Evolutionary conservation across 192 early-diverging fungal species (phyloP), one percentile per base, ranked within the genome.

Genomic region (Coemansia sp.): DNA sequence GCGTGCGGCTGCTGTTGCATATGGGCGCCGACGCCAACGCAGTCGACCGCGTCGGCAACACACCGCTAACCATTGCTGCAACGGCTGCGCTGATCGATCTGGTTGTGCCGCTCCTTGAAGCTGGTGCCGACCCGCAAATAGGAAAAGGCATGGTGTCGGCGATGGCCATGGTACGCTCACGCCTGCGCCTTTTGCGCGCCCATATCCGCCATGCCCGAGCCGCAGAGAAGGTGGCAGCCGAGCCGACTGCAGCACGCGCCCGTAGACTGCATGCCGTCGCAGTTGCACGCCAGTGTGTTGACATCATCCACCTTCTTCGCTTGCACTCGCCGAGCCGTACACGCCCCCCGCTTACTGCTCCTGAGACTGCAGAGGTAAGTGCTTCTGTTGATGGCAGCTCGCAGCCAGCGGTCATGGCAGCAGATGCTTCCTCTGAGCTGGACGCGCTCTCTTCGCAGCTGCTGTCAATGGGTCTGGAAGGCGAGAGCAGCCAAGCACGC

Each of bases 61-160:
- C 81, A 2, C 75, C 81, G 26, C 63, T 83, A 35, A 72, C 70
- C 21, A 29, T 81, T 28, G 79, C 79, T 0, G 72, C 79, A 15
- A 81, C 74, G 3, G 46, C 60, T 5, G 74, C 73, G 0, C 63
- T 64, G 21, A 39, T 68, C 28, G 67, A 75, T 18, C 35, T 72
- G 0, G 70, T 81, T 12, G n/a, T 75, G 3, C 45, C 61, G 21
- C 25, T 81, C 2, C 60, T 81, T 15, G 70, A 81, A 21, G 74
- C 60, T 42, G 70, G 79, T 10, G 79, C 79, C 13, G 79, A 81
- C 12, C 79, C 72, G 7, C 62, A 71, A 15, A 57, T 81, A 0
- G 79, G 73, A n/a, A 40, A 56, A 16, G 74, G 73, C 2, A 13
- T 70, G 8, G 49, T 66, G 4, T 69, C 73, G 28, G 73, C 79